phyloP scores from a whole-genome alignment of 495 filamentous ascomycete species.

The Aspergillus olivimuriae region DNA sequence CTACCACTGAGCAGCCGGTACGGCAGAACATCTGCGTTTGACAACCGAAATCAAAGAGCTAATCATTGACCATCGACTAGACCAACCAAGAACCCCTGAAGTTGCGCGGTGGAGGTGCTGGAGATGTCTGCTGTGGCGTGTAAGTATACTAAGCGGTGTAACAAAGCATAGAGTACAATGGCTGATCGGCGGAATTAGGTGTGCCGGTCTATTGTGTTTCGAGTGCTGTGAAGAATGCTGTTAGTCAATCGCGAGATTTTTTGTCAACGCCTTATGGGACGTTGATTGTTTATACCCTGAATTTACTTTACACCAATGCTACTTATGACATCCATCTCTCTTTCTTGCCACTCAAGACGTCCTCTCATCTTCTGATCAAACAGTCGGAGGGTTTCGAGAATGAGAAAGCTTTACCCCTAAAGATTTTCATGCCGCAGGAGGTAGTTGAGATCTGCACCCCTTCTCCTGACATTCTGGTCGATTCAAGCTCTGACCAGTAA shows the following conservation, averaged over 20 bases:
- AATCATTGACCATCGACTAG: not conserved
- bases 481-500: no score
- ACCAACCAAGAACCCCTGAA: conserved; percentile 13
- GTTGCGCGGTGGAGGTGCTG: conserved; percentile 17
- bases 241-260: conserved; percentile 1
- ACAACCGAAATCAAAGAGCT: not conserved
- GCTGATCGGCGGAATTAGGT: conserved; percentile 2
- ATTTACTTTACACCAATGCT: no score
- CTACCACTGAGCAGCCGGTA: conserved; percentile 13
- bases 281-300: not conserved
- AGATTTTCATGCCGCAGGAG: no score
- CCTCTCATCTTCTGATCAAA: no score
- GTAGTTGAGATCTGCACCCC: no score
- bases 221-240: conserved; percentile 22
- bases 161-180: not conserved
- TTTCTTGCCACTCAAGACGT: no score
- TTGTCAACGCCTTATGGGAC: not conserved
- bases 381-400: no score
- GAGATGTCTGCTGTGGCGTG: conserved; percentile 19
- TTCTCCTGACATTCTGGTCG: no score
- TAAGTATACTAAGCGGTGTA: conserved; percentile 4
- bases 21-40: not conserved
- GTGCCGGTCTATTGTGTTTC: conserved; percentile 19
- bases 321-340: no score
- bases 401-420: no score